Percentiles rank a stretch among this genome's conserved stretches.
These are phyloP conservation scores for Quercus phellos DNA, from an alignment of 331 rosid species.

Conservation along the genomic window DNA sequence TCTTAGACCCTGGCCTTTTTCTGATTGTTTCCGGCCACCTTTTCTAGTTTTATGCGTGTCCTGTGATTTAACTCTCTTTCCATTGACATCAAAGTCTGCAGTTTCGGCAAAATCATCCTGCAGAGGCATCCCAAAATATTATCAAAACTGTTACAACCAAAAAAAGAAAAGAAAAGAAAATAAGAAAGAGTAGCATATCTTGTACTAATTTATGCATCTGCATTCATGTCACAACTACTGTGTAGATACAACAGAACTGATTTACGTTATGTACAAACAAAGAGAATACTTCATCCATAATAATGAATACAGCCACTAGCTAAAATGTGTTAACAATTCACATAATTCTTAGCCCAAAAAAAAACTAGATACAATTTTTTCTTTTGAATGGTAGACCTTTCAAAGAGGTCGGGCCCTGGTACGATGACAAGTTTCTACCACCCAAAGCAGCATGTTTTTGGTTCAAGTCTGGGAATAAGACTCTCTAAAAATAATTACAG, in stretches of 20 bases:
- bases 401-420: too few relatives aligned
- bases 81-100: conserved; percentile 34
- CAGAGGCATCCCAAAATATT: conserved; percentile 20
- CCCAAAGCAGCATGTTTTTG: too few relatives aligned
- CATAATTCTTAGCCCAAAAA: neutral
- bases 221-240: neutral
- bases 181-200: neutral
- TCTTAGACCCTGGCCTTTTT: conserved; percentile 28
- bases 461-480: too few relatives aligned
- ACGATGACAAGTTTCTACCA: too few relatives aligned
- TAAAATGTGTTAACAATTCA: neutral
- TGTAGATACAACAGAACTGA: neutral
- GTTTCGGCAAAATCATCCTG: conserved; percentile 74
- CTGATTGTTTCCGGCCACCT: conserved; percentile 29
- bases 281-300: neutral
- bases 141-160: neutral
- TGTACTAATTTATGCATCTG: neutral
- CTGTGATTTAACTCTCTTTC: conserved; percentile 43
- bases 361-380: neutral
- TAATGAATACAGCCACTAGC: neutral
- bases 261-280: neutral
- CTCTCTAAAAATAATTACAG: too few relatives aligned
- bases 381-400: too few relatives aligned
- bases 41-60: conserved; percentile 1
- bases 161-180: neutral